Percentiles rank a stretch among this genome's conserved stretches.
phyloP scores from a whole-genome alignment of 2,329 filamentous ascomycete species.

The Coniochaeta sp. region DNA sequence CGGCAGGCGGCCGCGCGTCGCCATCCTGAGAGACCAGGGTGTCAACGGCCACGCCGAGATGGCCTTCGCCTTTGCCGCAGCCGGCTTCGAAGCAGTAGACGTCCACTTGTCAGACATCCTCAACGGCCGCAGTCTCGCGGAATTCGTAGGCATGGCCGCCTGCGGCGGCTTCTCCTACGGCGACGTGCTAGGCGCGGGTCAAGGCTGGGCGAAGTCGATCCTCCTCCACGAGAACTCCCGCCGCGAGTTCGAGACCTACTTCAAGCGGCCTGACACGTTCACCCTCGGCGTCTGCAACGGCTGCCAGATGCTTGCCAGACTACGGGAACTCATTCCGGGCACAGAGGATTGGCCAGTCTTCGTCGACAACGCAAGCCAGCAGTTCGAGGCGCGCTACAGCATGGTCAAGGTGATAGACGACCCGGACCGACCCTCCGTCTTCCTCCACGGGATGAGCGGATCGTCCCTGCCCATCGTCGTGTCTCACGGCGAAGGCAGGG shows the following conservation, averaged over 20 bases:
- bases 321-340: constrained; percentile 83
- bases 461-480: constrained; percentile 78
- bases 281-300: constrained; percentile 93
- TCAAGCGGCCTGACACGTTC: constrained; percentile 83
- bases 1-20: constrained; percentile 62
- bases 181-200: constrained; percentile 79
- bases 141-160: constrained; percentile 84
- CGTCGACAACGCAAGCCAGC: constrained; percentile 74
- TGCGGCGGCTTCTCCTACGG: constrained; percentile 96
- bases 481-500: constrained; percentile 86
- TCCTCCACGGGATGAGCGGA: constrained; percentile 82
- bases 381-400: constrained; percentile 81
- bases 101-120: constrained; percentile 96
- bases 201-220: constrained; percentile 93
- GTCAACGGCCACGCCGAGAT: constrained; percentile 96
- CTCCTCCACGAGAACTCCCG: constrained; percentile 73
- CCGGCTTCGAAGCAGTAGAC: constrained; percentile 86
- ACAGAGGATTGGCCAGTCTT: constrained; percentile 78
- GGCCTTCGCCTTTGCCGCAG: constrained; percentile 89
- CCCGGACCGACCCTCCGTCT: constrained; percentile 56
- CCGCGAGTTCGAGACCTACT: constrained; percentile 76
- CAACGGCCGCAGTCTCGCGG: constrained; percentile 67
- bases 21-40: constrained; percentile 90
- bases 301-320: constrained; percentile 84
- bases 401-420: constrained; percentile 73